Evolutionary conservation across 2,329 filamentous ascomycete species (phyloP), one percentile per base, ranked within the genome.

Genomic region (Pseudopithomyces maydicus): DNA sequence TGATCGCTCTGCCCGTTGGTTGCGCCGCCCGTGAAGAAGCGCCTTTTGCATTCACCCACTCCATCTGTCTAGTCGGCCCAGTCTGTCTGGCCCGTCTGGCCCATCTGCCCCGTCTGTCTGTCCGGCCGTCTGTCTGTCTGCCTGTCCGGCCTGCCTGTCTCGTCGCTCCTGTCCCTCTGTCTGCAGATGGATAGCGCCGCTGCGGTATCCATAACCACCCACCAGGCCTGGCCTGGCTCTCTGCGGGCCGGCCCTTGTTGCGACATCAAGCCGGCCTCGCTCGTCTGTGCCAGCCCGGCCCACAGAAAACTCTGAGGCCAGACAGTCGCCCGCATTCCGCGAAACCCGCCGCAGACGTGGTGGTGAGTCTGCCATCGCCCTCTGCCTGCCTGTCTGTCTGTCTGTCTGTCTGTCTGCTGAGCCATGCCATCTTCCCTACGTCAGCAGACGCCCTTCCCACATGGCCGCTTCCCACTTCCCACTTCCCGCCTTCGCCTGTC

Each of bases 241-340:
- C 48, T 55, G 70, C 70, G 70, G 70, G 60, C 69, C 71, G 70
- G 67, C 62, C 69, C 71, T 69, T 57, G 58, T 60, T 54, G 58
- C 66, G 50, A 67, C 55, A 61, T 66, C 61, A 57, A 44, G 55
- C 63, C 68, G 61, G 38, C 47, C 51, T 63, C 56, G 71, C 71
- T 66, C 64, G 69, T 55, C 64, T 50, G 57, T 61, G 54, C 58
- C 52, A 54, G 50, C 42, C 64, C 54, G 46, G 56, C 39, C 14
- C 42, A 46, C 38, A 11, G 56, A 65, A 65, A 63, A 60, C 58
- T 63, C 60, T 61, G 60, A 56, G 54, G 38, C 54, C 46, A 52
- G 54, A 41, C 29, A 22, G 33, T 17, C 44, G 52, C 33, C 52
- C 38, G 39, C 42, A 23, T 43, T 44, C 44, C 52, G 44, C 38